Conservation (phyloP, 768 basidiomycete genomes). For the Boletus rufocinnamomeus region DNA sequence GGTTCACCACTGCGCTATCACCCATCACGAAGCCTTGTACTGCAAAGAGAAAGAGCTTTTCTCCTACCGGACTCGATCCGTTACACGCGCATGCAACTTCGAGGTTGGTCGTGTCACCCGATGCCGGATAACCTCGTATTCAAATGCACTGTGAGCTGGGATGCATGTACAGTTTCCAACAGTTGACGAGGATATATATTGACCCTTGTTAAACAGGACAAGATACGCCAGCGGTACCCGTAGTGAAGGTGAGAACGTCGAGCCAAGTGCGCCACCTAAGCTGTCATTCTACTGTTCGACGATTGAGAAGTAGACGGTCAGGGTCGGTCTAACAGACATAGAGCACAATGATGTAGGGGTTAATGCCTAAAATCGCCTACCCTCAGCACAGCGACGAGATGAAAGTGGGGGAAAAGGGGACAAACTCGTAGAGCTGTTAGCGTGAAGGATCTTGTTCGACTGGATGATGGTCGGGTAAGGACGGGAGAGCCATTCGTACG, state of each 20-base stretch:
- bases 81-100: not conserved
- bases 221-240: too few relatives aligned
- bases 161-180: not conserved
- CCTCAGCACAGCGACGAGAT: not conserved
- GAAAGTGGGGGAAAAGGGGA: not conserved
- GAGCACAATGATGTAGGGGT: too few relatives aligned
- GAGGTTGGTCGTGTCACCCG: not conserved
- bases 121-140: not conserved
- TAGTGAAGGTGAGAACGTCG: not conserved
- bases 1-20: too few relatives aligned
- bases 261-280: not conserved
- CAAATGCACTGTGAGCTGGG: not conserved
- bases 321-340: not conserved
- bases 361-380: not conserved
- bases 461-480: not conserved
- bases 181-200: too few relatives aligned
- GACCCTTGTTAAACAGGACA: too few relatives aligned
- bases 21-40: too few relatives aligned
- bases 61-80: not conserved
- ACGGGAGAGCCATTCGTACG: not conserved
- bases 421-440: not conserved
- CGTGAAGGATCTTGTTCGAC: not conserved
- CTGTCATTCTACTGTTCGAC: not conserved
- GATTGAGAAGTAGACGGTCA: not conserved
- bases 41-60: too few relatives aligned